phyloP scores from a whole-genome alignment of 2,329 filamentous ascomycete genomes.

The Xenosphaeropsis pyriputrescens region DNA sequence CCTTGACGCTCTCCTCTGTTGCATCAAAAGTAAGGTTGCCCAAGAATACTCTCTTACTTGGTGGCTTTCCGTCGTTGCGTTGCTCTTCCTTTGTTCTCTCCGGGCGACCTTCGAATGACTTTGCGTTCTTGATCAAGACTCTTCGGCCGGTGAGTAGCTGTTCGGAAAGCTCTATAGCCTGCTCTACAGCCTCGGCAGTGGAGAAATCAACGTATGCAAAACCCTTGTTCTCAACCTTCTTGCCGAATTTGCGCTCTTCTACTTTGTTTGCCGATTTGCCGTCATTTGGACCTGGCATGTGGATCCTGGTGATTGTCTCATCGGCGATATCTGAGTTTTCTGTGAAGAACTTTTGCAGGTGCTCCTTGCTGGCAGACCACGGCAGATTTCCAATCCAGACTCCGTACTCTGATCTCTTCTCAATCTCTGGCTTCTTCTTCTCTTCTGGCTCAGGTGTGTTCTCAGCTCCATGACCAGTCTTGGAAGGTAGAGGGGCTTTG shows the following conservation, averaged over 20 bases:
- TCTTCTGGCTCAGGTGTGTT: constrained; percentile 21
- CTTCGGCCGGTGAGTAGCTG: constrained; percentile 61
- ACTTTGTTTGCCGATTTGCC: constrained; percentile 17
- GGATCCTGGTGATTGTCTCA: constrained; percentile 65
- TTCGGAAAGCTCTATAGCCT: constrained; percentile 78
- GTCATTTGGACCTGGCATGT: constrained; percentile 33
- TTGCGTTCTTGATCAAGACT: constrained; percentile 86
- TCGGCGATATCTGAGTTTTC: constrained; percentile 52
- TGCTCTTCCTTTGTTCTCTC: constrained; percentile 35
- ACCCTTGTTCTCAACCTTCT: constrained; percentile 53
- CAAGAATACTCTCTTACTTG: constrained; percentile 73
- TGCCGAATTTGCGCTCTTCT: constrained; percentile 12
- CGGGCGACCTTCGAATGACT: constrained; percentile 80
- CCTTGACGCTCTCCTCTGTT: constrained; percentile 64
- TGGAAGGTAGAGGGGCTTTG: constrained; percentile 35
- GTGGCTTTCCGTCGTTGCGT: constrained; percentile 37
- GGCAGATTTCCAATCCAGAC: constrained; percentile 94
- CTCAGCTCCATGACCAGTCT: constrained; percentile 21
- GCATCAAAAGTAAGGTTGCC: constrained; percentile 77
- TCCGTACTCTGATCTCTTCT: constrained; percentile 61
- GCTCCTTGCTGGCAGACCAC: constrained; percentile 62
- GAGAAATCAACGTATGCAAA: constrained; percentile 95
- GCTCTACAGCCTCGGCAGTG: constrained; percentile 45
- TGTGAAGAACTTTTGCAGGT: constrained; percentile 69
- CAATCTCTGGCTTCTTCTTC: constrained; percentile 26